These are phyloP conservation scores for Crithidia sp. DNA, from an alignment of 208 protist genomes.

Conservation along the genomic window DNA sequence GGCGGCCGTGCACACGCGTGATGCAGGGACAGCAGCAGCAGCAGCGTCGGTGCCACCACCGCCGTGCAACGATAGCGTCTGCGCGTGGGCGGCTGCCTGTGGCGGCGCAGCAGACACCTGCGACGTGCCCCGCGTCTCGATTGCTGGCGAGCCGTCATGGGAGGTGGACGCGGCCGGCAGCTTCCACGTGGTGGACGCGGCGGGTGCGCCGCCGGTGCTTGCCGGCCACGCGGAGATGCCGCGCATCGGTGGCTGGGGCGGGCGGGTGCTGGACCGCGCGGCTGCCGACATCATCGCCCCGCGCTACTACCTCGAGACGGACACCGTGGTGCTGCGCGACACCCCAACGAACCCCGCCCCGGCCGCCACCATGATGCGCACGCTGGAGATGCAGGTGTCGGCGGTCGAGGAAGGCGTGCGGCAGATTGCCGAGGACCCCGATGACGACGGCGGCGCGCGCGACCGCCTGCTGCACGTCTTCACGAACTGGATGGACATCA, in stretches of 20 bases:
- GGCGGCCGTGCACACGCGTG: not conserved
- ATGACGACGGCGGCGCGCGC: not conserved
- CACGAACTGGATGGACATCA: not conserved
- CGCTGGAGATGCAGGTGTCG: not conserved
- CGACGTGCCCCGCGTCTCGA: constrained; percentile 10
- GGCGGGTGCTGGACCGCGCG: constrained; percentile 16
- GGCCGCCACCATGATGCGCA: not conserved
- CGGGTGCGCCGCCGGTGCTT: not conserved
- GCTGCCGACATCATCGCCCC: constrained; percentile 15
- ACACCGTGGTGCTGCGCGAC: not conserved
- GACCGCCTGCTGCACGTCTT: not conserved
- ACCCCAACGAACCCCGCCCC: not conserved
- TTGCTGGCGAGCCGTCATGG: not conserved
- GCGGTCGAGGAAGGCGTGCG: not conserved
- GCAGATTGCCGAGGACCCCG: not conserved
- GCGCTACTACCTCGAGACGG: constrained; percentile 15
- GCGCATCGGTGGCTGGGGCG: constrained; percentile 2
- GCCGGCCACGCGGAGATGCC: constrained; percentile 18
- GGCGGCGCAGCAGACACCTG: not conserved
- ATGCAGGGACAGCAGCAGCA: not conserved
- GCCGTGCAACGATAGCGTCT: constrained; percentile 1
- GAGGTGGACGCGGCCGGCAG: constrained; percentile 8
- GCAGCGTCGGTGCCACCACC: not conserved
- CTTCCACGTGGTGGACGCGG: not conserved
- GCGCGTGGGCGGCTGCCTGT: constrained; percentile 1